Percentiles rank a stretch among this genome's conserved stretches.
phyloP scores from a whole-genome alignment of 208 protist genomes.

The Crithidia acanthocephali region DNA sequence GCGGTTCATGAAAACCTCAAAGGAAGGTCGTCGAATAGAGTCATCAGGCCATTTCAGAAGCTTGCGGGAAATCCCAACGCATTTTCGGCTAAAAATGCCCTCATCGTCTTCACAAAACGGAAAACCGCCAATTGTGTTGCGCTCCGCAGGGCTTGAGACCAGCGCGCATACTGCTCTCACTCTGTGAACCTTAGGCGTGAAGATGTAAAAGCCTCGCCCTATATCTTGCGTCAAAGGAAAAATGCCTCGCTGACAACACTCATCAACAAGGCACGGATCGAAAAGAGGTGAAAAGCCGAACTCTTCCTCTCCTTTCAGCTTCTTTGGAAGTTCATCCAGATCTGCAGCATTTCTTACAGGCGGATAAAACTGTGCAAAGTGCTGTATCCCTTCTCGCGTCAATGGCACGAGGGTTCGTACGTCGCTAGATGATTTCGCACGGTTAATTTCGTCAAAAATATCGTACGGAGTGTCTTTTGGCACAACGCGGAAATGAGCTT shows the following conservation, averaged over 20 bases:
- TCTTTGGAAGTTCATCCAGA: slow-evolving; percentile 42
- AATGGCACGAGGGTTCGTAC: slow-evolving; percentile 41
- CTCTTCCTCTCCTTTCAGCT: slow-evolving; percentile 42
- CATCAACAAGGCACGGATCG: slow-evolving; percentile 68
- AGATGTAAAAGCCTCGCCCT: slow-evolving; percentile 41
- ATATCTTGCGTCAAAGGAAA: slow-evolving; percentile 66
- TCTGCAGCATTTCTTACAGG: slow-evolving; percentile 41
- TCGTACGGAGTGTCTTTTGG: slow-evolving; percentile 14
- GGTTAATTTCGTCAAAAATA: slow-evolving; percentile 42
- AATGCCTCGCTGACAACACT: slow-evolving; percentile 70
- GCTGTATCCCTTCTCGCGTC: slow-evolving; percentile 18
- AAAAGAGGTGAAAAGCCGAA: slow-evolving; percentile 77
- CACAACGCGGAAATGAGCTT: slow-evolving; percentile 14
- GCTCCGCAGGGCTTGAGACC: slow-evolving; percentile 22
- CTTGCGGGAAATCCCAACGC: slow-evolving; percentile 59
- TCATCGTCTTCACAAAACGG: slow-evolving; percentile 34
- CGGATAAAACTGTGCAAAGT: slow-evolving; percentile 39
- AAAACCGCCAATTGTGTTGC: slow-evolving; percentile 41
- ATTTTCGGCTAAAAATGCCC: slow-evolving; percentile 30
- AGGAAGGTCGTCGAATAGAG: slow-evolving; percentile 25
- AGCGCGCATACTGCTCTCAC: slow-evolving; percentile 49
- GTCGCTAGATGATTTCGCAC: slow-evolving; percentile 19
- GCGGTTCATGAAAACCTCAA: slow-evolving; percentile 79
- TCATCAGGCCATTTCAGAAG: slow-evolving; percentile 39
- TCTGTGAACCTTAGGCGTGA: slow-evolving; percentile 76